A percentile compares a stretch with the other conserved stretches of the same genome.
phyloP scores from a whole-genome alignment of 1,284 basidiomycete genomes.

The Ceratobasidium theobromae region DNA sequence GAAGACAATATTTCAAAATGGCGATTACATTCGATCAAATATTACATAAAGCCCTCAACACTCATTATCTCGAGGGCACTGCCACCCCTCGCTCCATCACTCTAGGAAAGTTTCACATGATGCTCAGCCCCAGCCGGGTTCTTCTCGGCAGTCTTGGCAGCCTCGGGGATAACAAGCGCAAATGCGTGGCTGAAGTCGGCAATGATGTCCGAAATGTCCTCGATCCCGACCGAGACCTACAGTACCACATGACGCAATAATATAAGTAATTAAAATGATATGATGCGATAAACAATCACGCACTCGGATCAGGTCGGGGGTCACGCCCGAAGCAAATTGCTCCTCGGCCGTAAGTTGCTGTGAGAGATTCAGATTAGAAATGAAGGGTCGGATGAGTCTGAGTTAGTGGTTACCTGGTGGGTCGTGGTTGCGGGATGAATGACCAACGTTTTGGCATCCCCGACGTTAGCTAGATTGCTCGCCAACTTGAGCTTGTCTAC shows the following conservation, averaged over 20 bases:
- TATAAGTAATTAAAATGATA: not conserved
- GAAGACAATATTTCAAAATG: too few species aligned
- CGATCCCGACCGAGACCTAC: constrained; percentile 76
- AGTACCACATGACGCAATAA: too few species aligned
- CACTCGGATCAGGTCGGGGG: constrained; percentile 77
- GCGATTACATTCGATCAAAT: too few species aligned
- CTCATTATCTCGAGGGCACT: not conserved
- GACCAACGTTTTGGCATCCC: constrained; percentile 77
- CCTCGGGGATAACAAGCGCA: constrained; percentile 38
- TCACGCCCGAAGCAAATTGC: constrained; percentile 70
- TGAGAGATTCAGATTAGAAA: not conserved
- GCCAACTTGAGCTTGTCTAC: constrained; percentile 77
- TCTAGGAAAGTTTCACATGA: not conserved
- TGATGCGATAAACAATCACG: constrained; percentile 39
- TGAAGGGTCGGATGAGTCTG: not conserved
- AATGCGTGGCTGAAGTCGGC: constrained; percentile 77
- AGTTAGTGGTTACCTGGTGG: constrained; percentile 53
- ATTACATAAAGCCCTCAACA: too few species aligned
- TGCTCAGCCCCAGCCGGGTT: not conserved
- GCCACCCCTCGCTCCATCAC: not conserved
- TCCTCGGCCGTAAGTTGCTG: constrained; percentile 68
- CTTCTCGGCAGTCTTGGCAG: not conserved
- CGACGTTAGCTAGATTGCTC: constrained; percentile 75
- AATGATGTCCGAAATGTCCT: constrained; percentile 82
- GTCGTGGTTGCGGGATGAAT: constrained; percentile 85